Evolutionary conservation across 495 filamentous ascomycete genomes (phyloP), one percentile per base, ranked within the genome.

Genomic region (Talaromyces adpressus): DNA sequence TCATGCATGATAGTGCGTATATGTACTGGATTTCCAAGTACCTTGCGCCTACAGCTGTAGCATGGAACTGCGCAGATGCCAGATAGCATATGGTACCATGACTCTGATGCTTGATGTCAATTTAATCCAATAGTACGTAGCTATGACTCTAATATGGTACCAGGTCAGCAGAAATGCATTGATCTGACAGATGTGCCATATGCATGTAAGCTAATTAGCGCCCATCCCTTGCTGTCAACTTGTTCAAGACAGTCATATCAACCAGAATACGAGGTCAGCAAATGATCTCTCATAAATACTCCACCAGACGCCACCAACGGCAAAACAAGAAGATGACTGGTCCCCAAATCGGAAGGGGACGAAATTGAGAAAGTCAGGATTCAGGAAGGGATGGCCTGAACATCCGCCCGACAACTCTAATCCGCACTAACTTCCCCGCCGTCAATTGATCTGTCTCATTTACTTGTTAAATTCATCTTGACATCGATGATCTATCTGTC

Each of bases 401-500:
- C 45, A 49, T 20, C 45, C 18, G 7, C 18, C 7, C 5, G n/a
- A 7, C n/a, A 8, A 49, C 45, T 20, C 18, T 18, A 49, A 9
- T 18, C n/a, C 18, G n/a, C 45, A 49, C 41, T 29, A 29, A 29
- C 18, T 49, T 49, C 45, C 18, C 45, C 45, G 7, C 45, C 18
- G 45, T 49, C 45, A 56, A 56, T 56, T 56, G 52, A 56, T 56
- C 22, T 6, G 30, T 56, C 52, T 56, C 52, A 56, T 27, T 27
- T 3, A 27, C 27, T 27, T 27, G 27, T 27, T 4, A 27, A 27
- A 0, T 54, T 20, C 18, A 14, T 39, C 34, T 4, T 39, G 12
- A 27, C 27, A 27, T 16, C n/a, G 23, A 36, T 36, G 32, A 36
- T 36, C 32, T 22, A 22, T 53, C 49, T 53, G 49, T 23, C 49